Evolutionary conservation across 306 rosid species (phyloP).

Genomic region (Sechiopsis laciniata): DNA sequence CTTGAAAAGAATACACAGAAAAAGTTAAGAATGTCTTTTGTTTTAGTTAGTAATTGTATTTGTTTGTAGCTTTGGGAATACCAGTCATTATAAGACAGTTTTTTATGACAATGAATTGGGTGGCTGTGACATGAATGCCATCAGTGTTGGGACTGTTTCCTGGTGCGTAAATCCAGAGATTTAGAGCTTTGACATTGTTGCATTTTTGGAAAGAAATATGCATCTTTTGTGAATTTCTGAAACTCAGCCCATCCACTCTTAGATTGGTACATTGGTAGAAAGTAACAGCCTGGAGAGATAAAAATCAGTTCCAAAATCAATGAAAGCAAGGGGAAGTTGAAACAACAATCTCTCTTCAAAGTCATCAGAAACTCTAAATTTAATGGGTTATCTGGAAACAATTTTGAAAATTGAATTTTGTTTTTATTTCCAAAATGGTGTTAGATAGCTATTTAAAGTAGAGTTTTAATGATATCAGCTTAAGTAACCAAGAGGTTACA

Average conservation of each 20-base stretch:
- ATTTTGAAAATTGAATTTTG: too few relatives aligned
- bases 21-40: background rate
- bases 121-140: slow-evolving; percentile 68
- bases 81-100: slow-evolving; percentile 58
- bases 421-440: too few relatives aligned
- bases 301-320: too few relatives aligned
- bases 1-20: slow-evolving; percentile 26
- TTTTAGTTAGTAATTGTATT: background rate
- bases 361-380: too few relatives aligned
- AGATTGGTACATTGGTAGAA: slow-evolving; percentile 44
- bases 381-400: too few relatives aligned
- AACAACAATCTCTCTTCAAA: background rate
- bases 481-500: too few relatives aligned
- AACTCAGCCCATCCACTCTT: slow-evolving; percentile 35
- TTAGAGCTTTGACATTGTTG: slow-evolving; percentile 39
- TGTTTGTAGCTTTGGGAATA: background rate
- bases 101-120: slow-evolving; percentile 38
- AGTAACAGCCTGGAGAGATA: slow-evolving; percentile 77
- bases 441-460: background rate
- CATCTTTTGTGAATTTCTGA: slow-evolving; percentile 68
- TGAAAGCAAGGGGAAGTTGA: too few relatives aligned
- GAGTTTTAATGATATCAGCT: too few relatives aligned
- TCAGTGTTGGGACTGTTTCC: slow-evolving; percentile 80
- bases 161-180: slow-evolving; percentile 51
- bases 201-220: slow-evolving; percentile 50